Conservation (phyloP, 2,329 filamentous ascomycete species). For the Trichoderma sp. region DNA sequence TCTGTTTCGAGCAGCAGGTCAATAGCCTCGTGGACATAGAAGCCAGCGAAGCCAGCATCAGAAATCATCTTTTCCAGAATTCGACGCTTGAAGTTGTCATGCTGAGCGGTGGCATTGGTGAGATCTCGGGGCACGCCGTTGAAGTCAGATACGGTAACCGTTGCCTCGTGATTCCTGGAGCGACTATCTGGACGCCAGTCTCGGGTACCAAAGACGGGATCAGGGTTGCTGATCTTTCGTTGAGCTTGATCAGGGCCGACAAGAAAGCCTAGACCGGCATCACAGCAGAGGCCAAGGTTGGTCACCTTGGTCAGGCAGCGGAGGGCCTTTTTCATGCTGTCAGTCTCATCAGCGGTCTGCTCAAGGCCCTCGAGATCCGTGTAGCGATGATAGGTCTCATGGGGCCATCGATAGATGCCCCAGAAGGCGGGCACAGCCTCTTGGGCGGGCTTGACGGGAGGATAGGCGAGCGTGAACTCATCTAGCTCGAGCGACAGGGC, state of each 20-base stretch:
- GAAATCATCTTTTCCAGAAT: constrained; percentile 39
- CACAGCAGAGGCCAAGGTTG: constrained; percentile 66
- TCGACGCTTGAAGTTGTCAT: constrained; percentile 31
- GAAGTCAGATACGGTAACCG: constrained; percentile 29
- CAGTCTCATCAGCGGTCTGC: constrained; percentile 61
- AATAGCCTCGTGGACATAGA: constrained; percentile 35
- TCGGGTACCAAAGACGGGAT: constrained; percentile 37
- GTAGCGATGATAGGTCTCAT: constrained; percentile 57
- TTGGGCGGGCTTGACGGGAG: constrained; percentile 56
- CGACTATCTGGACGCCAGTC: constrained; percentile 27
- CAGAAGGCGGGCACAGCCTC: constrained; percentile 58
- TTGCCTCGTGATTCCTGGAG: constrained; percentile 20
- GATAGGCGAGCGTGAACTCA: constrained; percentile 48
- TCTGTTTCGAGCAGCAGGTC: constrained; percentile 38
- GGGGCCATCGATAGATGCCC: constrained; percentile 65
- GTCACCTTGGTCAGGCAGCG: constrained; percentile 52
- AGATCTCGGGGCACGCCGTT: constrained; percentile 26
- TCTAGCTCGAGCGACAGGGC: constrained; percentile 69
- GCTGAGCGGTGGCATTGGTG: constrained; percentile 27
- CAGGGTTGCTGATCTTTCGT: constrained; percentile 40
- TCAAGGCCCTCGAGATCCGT: constrained; percentile 59
- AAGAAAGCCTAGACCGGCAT: constrained; percentile 67
- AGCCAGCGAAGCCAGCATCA: constrained; percentile 36
- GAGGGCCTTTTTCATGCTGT: constrained; percentile 60
- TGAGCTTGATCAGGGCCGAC: constrained; percentile 57